A percentile compares a stretch with the other conserved stretches of the same genome.
Evolutionary conservation across 1,139 yeast genomes (phyloP).

Genomic region (Kodamaea sp.): DNA sequence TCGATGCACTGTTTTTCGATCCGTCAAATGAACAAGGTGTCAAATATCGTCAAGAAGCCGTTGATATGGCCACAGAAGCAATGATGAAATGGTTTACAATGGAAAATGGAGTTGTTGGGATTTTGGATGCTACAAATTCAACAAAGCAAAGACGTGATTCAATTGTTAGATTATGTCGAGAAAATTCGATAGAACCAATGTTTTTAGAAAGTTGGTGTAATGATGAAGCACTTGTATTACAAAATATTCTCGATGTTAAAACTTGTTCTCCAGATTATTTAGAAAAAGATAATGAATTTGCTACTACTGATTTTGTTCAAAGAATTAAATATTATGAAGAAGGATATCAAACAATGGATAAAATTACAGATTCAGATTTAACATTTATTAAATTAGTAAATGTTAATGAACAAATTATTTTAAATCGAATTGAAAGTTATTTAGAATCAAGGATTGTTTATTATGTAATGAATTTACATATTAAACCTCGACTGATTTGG

Average conservation of each 20-base stretch:
- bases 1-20: conserved; percentile 75
- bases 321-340: conserved; percentile 72
- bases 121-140: conserved; percentile 84
- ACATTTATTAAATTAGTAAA: conserved; percentile 86
- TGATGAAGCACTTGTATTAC: conserved; percentile 70
- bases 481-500: conserved; percentile 89
- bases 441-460: conserved; percentile 90
- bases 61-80: conserved; percentile 68
- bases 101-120: conserved; percentile 84
- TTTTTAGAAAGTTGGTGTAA: conserved; percentile 91
- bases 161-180: conserved; percentile 61
- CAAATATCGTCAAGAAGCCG: conserved; percentile 63
- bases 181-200: conserved; percentile 76
- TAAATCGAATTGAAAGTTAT: conserved; percentile 83
- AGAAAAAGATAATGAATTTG: conserved; percentile 68
- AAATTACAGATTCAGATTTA: conserved; percentile 53
- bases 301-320: conserved; percentile 65
- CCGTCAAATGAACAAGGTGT: conserved; percentile 62
- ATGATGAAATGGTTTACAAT: conserved; percentile 85
- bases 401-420: conserved; percentile 81
- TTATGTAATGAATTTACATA: conserved; percentile 92
- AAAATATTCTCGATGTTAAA: conserved; percentile 81
- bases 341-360: conserved; percentile 70
- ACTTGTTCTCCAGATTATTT: conserved; percentile 83
- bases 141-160: conserved; percentile 67